Base-by-base conservation (phyloP, 2,329 filamentous ascomycete genomes). In the Raffaelea arxii region DNA sequence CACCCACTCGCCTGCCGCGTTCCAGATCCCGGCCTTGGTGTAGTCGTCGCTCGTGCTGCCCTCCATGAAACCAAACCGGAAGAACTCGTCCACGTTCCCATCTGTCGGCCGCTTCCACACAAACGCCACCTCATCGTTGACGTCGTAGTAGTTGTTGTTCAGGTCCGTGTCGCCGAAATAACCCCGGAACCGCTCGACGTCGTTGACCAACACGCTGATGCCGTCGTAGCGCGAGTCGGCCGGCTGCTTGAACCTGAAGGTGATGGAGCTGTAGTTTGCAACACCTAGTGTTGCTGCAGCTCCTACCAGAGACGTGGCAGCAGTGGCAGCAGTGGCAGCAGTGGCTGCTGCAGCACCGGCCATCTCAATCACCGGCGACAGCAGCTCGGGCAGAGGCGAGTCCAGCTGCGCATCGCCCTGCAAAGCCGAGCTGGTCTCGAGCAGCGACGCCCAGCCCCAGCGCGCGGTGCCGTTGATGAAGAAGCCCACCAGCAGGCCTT, bases 391-490 rank as follows among this genome's bases (percentile, higher is more conserved):
- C 2, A 92, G 70, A 0, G 77, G 65, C 0, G 79, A 80, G 11
- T 78, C 78, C 32, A 75, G 64, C 49, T 80, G 76, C 1, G 77
- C 78, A 53, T 84, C 81, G n/a, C 78, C 80, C 46, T 80, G 80
- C 22, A 98, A 66, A 1, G 81, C 80, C 1, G 65, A 74, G 0
- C 86, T 78, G 0, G 92, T 97, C 65, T 98, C 83, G 16, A 98
- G 75, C 41, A 98, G 79, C 1, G 84, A 76, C 51, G 88, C 90
- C 62, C 94, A 98, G 1, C 90, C 90, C 92, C 92, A 97, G 38
- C 91, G 77, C 4, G 90, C 91, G 49, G 94, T 80, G 44, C 92
- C 91, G 60, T 96, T 96, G 66, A 96, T 82, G 63, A 96, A 97
- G 0, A 97, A 74, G 0, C 92, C 92, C 7, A 97, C 69, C 0